Evolutionary conservation across 495 filamentous ascomycete species (phyloP).

Genomic region (Penicillium crystallinum): DNA sequence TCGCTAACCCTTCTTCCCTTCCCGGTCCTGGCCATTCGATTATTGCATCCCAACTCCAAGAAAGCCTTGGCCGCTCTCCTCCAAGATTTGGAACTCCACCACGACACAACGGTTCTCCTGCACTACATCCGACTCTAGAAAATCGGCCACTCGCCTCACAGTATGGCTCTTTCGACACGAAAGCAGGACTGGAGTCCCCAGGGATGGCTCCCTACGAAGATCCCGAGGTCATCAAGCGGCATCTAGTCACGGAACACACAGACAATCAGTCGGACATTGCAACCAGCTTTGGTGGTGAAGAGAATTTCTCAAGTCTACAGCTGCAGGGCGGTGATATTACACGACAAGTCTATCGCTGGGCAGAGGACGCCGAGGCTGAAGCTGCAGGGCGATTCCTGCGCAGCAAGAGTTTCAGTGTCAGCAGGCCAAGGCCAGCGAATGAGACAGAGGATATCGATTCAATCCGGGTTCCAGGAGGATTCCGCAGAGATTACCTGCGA

Average conservation of each 20-base stretch:
- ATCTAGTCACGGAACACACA: conserved; percentile 57
- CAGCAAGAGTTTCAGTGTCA: conserved; percentile 79
- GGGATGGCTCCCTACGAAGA: conserved; percentile 60
- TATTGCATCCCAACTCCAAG: conserved; percentile 68
- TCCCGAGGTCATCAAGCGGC: conserved; percentile 72
- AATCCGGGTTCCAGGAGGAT: conserved; percentile 90
- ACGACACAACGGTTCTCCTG: conserved; percentile 52
- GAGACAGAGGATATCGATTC: conserved; percentile 76
- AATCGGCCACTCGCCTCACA: conserved; percentile 52
- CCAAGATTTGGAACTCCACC: conserved; percentile 48
- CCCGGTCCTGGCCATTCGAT: conserved; percentile 69
- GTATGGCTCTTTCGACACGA: conserved; percentile 76
- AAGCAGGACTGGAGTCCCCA: conserved; percentile 34
- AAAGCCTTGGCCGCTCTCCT: conserved; percentile 52
- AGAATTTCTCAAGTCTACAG: conserved; percentile 87
- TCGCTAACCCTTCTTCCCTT: conserved; percentile 39
- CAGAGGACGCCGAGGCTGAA: conserved; percentile 67
- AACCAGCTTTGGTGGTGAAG: conserved; percentile 54
- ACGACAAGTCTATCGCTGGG: conserved; percentile 89
- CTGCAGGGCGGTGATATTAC: conserved; percentile 94
- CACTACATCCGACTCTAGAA: conserved; percentile 39
- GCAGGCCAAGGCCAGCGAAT: conserved; percentile 69
- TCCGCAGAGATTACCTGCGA: conserved; percentile 81
- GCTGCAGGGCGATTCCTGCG: conserved; percentile 51
- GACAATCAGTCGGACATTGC: conserved; percentile 36